phyloP scores from a whole-genome alignment of 148 eudicot genomes.

The Vaccinium myrtillus region DNA sequence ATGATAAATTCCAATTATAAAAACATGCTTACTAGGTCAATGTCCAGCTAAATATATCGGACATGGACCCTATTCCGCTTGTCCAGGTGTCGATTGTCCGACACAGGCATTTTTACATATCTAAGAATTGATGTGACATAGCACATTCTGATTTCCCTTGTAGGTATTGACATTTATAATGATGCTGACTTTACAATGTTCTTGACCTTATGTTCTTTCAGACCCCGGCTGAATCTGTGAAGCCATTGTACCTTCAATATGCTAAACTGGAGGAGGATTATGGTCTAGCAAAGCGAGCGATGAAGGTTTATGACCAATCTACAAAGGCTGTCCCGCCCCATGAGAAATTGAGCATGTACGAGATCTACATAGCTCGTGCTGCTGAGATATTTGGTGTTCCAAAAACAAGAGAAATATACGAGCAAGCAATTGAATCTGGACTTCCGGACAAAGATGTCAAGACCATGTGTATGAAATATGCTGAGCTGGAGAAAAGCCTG shows the following conservation, averaged over 20 bases:
- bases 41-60: too few species aligned
- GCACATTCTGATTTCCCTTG: not conserved
- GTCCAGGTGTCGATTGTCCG: too few species aligned
- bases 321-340: conserved; percentile 81
- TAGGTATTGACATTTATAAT: not conserved
- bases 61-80: too few species aligned
- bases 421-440: conserved; percentile 85
- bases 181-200: not conserved
- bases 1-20: too few species aligned
- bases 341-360: conserved; percentile 94
- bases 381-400: conserved; percentile 95
- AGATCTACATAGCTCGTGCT: conserved; percentile 88
- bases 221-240: conserved; percentile 92
- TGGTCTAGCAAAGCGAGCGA: conserved; percentile 89
- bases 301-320: conserved; percentile 90
- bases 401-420: conserved; percentile 86
- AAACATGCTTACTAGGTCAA: too few species aligned
- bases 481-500: conserved; percentile 91
- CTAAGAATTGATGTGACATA: not conserved
- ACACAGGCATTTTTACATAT: too few species aligned
- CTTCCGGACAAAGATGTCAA: conserved; percentile 92
- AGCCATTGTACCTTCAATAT: conserved; percentile 80
- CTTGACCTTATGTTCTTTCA: conserved; percentile 25
- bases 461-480: conserved; percentile 81
- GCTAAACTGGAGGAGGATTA: conserved; percentile 91